Percentiles rank a stretch among this genome's conserved stretches.
Evolutionary conservation across 805 yeast genomes (phyloP).

Genomic region (Candida silvicultrix): DNA sequence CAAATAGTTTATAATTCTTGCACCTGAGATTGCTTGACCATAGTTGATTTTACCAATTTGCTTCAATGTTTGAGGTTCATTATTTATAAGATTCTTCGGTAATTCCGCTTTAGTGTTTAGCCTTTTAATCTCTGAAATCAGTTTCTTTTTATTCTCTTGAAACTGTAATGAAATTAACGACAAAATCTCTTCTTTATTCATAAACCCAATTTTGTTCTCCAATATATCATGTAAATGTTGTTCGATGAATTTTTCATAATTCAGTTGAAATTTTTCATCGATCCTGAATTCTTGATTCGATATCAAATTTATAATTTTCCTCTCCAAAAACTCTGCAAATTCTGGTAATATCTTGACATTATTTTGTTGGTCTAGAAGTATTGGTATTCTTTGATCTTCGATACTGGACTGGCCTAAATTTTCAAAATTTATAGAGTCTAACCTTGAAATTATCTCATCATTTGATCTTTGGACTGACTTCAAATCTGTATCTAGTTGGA

Average conservation of each 20-base stretch:
- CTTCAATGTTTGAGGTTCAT: neutral
- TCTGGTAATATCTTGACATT: slow-evolving; percentile 15
- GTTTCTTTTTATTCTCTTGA: slow-evolving; percentile 15
- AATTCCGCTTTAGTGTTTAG: neutral
- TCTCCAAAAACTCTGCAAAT: slow-evolving; percentile 12
- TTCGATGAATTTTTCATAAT: slow-evolving; percentile 10
- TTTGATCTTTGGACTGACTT: slow-evolving; percentile 2
- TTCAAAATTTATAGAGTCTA: slow-evolving; percentile 9
- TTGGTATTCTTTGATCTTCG: slow-evolving; percentile 1
- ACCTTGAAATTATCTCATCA: slow-evolving; percentile 3
- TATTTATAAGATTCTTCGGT: no score
- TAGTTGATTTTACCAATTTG: slow-evolving; percentile 25
- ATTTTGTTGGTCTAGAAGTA: neutral
- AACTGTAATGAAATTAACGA: slow-evolving; percentile 15
- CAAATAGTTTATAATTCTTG: slow-evolving; percentile 29
- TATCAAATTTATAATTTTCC: slow-evolving; percentile 4
- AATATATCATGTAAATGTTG: slow-evolving; percentile 13
- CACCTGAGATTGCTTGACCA: slow-evolving; percentile 28
- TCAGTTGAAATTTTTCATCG: slow-evolving; percentile 5
- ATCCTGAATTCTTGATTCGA: slow-evolving; percentile 1
- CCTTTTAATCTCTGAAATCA: slow-evolving; percentile 16
- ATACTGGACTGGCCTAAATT: neutral
- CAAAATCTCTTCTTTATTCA: slow-evolving; percentile 16
- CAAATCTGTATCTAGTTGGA: slow-evolving; percentile 6
- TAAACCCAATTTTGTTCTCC: slow-evolving; percentile 12